These are phyloP conservation scores for Chloropicon primus DNA, from an alignment of 139 green algal species.

Conservation along the genomic window DNA sequence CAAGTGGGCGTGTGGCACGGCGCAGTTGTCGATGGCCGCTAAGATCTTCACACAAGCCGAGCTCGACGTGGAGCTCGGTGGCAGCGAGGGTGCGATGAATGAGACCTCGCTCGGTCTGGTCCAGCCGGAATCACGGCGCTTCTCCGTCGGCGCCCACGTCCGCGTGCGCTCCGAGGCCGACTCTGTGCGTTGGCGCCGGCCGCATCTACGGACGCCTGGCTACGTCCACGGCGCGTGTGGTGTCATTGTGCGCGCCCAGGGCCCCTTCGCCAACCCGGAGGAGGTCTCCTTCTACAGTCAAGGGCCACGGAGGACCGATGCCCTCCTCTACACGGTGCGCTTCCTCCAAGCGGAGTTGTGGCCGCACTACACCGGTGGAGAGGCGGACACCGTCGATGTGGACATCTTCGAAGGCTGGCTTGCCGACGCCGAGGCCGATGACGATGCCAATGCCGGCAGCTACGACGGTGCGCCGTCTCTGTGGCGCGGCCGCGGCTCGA, in stretches of 20 bases:
- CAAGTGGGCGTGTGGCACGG: slow-evolving; percentile 22
- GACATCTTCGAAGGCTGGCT: slow-evolving; percentile 34
- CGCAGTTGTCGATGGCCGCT: slow-evolving; percentile 19
- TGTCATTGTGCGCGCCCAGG: slow-evolving; percentile 2
- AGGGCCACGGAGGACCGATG: neutral
- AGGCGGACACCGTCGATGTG: slow-evolving; percentile 26
- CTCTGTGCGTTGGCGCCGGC: slow-evolving; percentile 17
- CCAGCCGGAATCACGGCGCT: neutral
- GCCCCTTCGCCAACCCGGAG: slow-evolving; percentile 20
- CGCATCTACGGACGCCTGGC: slow-evolving; percentile 31
- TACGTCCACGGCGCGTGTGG: slow-evolving; percentile 25
- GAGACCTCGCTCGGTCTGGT: slow-evolving; percentile 6
- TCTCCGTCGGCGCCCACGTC: slow-evolving; percentile 15
- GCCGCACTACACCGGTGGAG: slow-evolving; percentile 25
- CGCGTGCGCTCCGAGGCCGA: slow-evolving; percentile 22
- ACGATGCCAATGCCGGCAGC: too few relatives aligned
- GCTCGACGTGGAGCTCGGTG: slow-evolving; percentile 21
- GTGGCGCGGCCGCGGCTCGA: too few relatives aligned
- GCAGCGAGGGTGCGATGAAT: slow-evolving; percentile 1
- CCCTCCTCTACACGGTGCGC: slow-evolving; percentile 22
- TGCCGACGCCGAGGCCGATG: slow-evolving; percentile 12
- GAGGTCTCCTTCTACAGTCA: slow-evolving; percentile 9
- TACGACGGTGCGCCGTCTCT: too few relatives aligned
- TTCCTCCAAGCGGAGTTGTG: slow-evolving; percentile 28
- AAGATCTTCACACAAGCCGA: slow-evolving; percentile 20